Base-by-base conservation (phyloP, 176 grass and related monocot genomes). In the Elaeis guineensis region DNA sequence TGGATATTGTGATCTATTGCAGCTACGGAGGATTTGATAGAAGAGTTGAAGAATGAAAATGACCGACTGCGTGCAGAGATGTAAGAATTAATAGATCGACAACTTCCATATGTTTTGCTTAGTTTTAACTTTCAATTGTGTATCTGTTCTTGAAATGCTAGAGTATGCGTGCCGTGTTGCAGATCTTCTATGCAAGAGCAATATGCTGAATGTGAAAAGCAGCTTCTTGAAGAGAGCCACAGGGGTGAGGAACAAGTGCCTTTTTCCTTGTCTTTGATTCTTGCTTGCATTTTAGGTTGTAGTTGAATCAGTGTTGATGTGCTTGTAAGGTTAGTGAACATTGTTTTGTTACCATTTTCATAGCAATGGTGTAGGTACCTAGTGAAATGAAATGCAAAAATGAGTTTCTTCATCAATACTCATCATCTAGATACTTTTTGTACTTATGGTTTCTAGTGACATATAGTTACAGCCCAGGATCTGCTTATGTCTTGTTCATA, bases 31-130 rank as follows among this genome's bases (percentile, higher is more conserved):
- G 75, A 58, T 20, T 69, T 67, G 67, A 17, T 73, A 22, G 19
- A 44, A 25, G 75, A 76, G 18, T 64, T 79, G 26, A 35, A 79
- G 39, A 81, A 69, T 25, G 51, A 81, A 17, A 90, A 76, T 17
- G 68, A 79, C 54, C 58, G 56, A 50, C 78, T 90, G 21, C 49
- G 26, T 2, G 54, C 65, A 4, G 49, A 76, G 26, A 65, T 81
- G 86, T 90, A 85, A 90, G 78, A 76, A 25, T 28, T 50, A 2
- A 19, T 57, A 4, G 4, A 1, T 3, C 54, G n/a, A 44, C 9
- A 3, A 1, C 35, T 44, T 44, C 35, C 35, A 44, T 44, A 44
- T 44, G 6, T 44, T 44, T 12, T 12, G 6, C 30, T 44, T 44
- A 44, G 35, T 44, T 44, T 44, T 44, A 12, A 44, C 35, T 44